Evolutionary conservation across 2,329 filamentous ascomycete genomes (phyloP).

Genomic region (Sphaerostilbella broomeana): DNA sequence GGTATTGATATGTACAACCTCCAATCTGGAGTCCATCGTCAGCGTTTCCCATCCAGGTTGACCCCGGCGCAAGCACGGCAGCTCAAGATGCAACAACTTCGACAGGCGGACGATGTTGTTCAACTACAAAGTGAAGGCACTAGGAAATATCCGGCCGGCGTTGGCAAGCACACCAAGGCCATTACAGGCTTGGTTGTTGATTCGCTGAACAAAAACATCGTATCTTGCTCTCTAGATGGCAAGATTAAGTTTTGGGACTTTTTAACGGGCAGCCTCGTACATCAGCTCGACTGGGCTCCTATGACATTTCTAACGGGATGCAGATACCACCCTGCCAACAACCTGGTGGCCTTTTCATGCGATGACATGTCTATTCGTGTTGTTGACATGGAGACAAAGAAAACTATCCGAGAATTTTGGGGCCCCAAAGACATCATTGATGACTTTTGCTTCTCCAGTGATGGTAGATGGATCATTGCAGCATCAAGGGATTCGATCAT

Average conservation of each 20-base stretch:
- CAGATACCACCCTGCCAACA: slow-evolving; percentile 74
- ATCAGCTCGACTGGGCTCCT: slow-evolving; percentile 74
- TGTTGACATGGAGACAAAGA: slow-evolving; percentile 83
- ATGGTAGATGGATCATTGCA: slow-evolving; percentile 89
- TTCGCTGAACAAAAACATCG: slow-evolving; percentile 75
- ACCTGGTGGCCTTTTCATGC: slow-evolving; percentile 82
- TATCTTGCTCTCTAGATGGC: slow-evolving; percentile 84
- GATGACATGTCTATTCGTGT: slow-evolving; percentile 83
- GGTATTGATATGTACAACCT: slow-evolving; percentile 94
- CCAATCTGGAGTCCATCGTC: slow-evolving; percentile 83
- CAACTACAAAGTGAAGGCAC: slow-evolving; percentile 44
- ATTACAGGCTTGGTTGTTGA: slow-evolving; percentile 86
- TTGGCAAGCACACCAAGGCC: slow-evolving; percentile 70
- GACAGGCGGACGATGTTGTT: slow-evolving; percentile 50
- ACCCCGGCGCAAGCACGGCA: slow-evolving; percentile 74
- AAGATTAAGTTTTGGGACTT: slow-evolving; percentile 99
- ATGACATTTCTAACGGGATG: slow-evolving; percentile 71
- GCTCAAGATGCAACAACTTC: slow-evolving; percentile 59
- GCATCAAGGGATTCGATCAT: slow-evolving; percentile 74
- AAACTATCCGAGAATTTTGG: slow-evolving; percentile 89
- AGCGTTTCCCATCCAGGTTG: slow-evolving; percentile 75
- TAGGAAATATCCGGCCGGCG: slow-evolving; percentile 40
- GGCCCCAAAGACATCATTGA: slow-evolving; percentile 67
- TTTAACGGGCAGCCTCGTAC: slow-evolving; percentile 66
- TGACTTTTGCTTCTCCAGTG: slow-evolving; percentile 83